Evolutionary conservation across 257 asterid species (phyloP).

Genomic region (Ballota nigra): DNA sequence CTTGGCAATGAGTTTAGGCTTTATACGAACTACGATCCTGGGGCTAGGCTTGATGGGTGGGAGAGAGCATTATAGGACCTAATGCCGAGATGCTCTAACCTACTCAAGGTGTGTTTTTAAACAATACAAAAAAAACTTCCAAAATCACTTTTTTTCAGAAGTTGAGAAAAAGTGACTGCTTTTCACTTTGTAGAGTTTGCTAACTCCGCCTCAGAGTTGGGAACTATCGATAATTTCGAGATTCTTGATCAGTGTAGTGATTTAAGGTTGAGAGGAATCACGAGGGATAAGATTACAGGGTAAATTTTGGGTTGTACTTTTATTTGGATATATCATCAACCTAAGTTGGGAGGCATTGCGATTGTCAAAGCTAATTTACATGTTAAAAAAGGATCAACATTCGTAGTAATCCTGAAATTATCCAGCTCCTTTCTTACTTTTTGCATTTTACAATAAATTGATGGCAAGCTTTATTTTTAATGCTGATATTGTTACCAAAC

Average conservation of each 20-base stretch:
- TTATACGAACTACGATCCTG: conserved; percentile 86
- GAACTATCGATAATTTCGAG: background rate
- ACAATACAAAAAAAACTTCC: background rate
- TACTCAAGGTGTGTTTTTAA: background rate
- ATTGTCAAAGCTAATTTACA: too few species aligned
- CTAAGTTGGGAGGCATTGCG: background rate
- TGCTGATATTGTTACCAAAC: too few species aligned
- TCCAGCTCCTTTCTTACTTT: too few species aligned
- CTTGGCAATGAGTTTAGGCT: conserved; percentile 93
- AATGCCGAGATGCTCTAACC: background rate
- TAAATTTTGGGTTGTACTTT: background rate
- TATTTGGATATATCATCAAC: background rate
- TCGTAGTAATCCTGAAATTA: too few species aligned
- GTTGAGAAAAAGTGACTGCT: background rate
- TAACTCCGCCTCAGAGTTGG: background rate
- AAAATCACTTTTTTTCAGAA: background rate
- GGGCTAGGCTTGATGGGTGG: conserved; percentile 78
- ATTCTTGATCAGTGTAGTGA: background rate
- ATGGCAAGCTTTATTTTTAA: background rate
- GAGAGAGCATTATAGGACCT: conserved; percentile 35
- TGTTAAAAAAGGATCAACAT: too few species aligned
- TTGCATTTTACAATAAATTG: too few species aligned
- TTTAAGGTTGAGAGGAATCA: background rate
- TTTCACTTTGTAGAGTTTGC: background rate
- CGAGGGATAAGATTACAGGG: background rate